Base-by-base conservation (phyloP, 345 rosid species). In the Corchorus olitorius region DNA sequence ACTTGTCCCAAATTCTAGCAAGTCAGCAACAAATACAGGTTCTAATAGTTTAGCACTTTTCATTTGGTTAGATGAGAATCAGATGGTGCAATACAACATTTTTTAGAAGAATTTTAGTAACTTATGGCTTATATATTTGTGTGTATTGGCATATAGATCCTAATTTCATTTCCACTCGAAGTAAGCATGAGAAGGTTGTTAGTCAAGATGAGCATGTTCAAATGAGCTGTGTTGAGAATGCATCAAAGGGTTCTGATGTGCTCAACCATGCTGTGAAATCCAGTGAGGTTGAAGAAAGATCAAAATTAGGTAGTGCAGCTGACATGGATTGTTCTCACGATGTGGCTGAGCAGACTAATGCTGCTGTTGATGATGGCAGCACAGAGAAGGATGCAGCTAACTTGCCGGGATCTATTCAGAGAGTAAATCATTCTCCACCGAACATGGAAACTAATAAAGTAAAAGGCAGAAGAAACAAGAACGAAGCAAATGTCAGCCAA, bases 21-120 rank as follows among this genome's bases (percentile, higher is more conserved):
- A 70, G 60, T 16, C 75, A 27, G 65, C 35, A 4, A 48, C 17
- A 9, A 73, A 76, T 70, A 75, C 71, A 72, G 86, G 87, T 84
- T 77, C 8, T 59, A 6, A 46, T 79, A 19, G 34, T 14, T 64
- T 55, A 50, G 33, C 35, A 67, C 63, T 58, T 53, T 70, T 17
- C 10, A 15, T 12, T 41, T 68, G 8, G 12, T 20, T 17, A 20
- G 20, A 46, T 20, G 54, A 45, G 68, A 62, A n/a, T 65, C 27
- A 14, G 54, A 49, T 72, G 19, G 61, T 49, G n/a, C 34, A 72
- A 5, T 76, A 50, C 70, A 3, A 49, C 54, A 65, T 74, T 41
- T 22, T 61, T 53, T 3, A 72, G 53, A 10, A 10, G 15, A 55
- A 69, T 69, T 48, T 10, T 10, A 78, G 33, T 66, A 65, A 71